A percentile compares a stretch with the other conserved stretches of the same genome.
Conservation (phyloP, 2,329 filamentous ascomycete genomes). For the Thelonectria blattea region DNA sequence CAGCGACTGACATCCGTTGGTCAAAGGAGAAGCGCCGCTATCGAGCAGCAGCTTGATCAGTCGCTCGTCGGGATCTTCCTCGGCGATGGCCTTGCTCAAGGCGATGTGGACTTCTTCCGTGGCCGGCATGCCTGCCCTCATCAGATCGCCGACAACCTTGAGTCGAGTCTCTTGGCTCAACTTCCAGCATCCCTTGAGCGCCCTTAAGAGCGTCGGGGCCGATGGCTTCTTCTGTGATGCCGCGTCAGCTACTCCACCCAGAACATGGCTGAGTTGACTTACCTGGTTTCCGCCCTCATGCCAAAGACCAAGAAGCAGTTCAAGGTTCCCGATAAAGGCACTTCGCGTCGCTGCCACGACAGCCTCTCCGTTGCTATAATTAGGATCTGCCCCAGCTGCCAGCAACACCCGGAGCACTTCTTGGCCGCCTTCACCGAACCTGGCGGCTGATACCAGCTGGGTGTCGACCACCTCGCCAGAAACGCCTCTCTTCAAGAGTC, state of each 20-base stretch:
- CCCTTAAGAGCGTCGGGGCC: slow-evolving; percentile 53
- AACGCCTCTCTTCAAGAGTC: slow-evolving; percentile 58
- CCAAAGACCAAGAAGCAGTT: slow-evolving; percentile 57
- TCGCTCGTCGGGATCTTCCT: slow-evolving; percentile 55
- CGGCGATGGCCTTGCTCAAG: slow-evolving; percentile 59
- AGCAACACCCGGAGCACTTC: slow-evolving; percentile 58
- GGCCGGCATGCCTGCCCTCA: slow-evolving; percentile 56
- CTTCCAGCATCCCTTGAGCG: slow-evolving; percentile 61
- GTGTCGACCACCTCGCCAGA: slow-evolving; percentile 57
- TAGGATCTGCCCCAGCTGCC: slow-evolving; percentile 58
- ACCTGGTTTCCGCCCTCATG: slow-evolving; percentile 50
- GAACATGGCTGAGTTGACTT: slow-evolving; percentile 27
- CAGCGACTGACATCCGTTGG: slow-evolving; percentile 59
- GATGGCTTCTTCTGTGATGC: slow-evolving; percentile 52
- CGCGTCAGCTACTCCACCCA: slow-evolving; percentile 23
- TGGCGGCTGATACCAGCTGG: slow-evolving; percentile 59
- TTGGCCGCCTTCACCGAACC: slow-evolving; percentile 56
- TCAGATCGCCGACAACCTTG: slow-evolving; percentile 55
- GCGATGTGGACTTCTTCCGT: slow-evolving; percentile 58
- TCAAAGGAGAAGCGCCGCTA: slow-evolving; percentile 58
- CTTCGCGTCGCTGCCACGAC: slow-evolving; percentile 61
- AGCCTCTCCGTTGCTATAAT: slow-evolving; percentile 61
- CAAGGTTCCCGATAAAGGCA: slow-evolving; percentile 56
- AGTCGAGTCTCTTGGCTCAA: slow-evolving; percentile 56
- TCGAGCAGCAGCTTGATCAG: slow-evolving; percentile 55